Conservation (phyloP, 2,329 filamentous ascomycete species). For the Hypoxylon sp. region DNA sequence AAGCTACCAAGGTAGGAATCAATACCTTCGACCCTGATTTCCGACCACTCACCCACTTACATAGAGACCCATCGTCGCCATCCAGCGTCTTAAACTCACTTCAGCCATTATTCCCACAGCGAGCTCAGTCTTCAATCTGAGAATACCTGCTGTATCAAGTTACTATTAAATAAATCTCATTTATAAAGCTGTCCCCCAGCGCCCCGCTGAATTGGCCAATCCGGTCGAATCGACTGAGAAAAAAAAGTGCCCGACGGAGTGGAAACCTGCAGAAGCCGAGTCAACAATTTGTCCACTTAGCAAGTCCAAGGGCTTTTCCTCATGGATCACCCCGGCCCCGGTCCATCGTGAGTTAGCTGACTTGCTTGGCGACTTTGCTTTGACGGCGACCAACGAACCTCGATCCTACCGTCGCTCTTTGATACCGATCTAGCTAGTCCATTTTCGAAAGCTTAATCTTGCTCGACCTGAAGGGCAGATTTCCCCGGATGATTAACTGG, state of each 20-base stretch:
- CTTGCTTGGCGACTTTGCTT: slow-evolving; percentile 34
- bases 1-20: slow-evolving; percentile 8
- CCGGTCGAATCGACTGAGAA: slow-evolving; percentile 10
- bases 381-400: slow-evolving; percentile 28
- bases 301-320: slow-evolving; percentile 30
- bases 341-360: slow-evolving; percentile 42
- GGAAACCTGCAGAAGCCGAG: slow-evolving; percentile 37
- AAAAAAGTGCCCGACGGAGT: slow-evolving; percentile 30
- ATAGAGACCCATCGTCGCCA: slow-evolving; percentile 16
- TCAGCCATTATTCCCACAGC: slow-evolving; percentile 1
- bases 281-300: slow-evolving; percentile 37
- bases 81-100: slow-evolving; percentile 5
- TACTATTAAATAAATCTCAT: slow-evolving; percentile 12
- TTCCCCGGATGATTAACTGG: slow-evolving; percentile 34
- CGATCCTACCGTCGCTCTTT: slow-evolving; percentile 30
- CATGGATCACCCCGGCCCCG: slow-evolving; percentile 39
- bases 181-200: slow-evolving; percentile 14
- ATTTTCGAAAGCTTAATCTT: slow-evolving; percentile 9
- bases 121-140: slow-evolving; percentile 3
- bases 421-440: slow-evolving; percentile 5
- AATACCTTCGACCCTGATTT: slow-evolving; percentile 24
- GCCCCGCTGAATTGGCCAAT: slow-evolving; percentile 21
- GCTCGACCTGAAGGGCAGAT: slow-evolving; percentile 11
- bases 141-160: background rate
- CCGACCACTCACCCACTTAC: slow-evolving; percentile 4